Evolutionary conservation across 2,329 filamentous ascomycete genomes (phyloP).

Genomic region (Monilinia laxa): DNA sequence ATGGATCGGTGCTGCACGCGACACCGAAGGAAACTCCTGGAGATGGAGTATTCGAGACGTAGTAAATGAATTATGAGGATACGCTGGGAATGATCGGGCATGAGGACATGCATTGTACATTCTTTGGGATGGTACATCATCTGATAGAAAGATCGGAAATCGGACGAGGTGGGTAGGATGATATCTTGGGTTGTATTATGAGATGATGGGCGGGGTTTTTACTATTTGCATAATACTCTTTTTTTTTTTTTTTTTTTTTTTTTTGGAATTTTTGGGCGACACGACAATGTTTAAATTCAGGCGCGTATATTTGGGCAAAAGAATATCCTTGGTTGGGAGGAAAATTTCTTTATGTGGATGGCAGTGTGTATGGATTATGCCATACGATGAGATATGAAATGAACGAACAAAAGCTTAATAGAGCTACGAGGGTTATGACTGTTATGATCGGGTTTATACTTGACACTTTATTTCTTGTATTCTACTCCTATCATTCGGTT

Average conservation of each 20-base stretch:
- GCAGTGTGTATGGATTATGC: neutral
- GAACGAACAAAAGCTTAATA: constrained; percentile 22
- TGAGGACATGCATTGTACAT: constrained; percentile 20
- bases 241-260: neutral
- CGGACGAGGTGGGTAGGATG: constrained; percentile 14
- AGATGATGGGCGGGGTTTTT: constrained; percentile 14
- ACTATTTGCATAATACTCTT: constrained; percentile 21
- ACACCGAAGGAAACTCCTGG: constrained; percentile 62
- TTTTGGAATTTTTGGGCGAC: constrained; percentile 8
- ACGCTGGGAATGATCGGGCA: constrained; percentile 6
- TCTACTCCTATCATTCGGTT: constrained; percentile 24
- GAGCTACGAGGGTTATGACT: constrained; percentile 23
- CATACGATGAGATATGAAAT: constrained; percentile 14
- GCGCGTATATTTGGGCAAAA: constrained; percentile 18
- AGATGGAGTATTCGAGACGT: constrained; percentile 73
- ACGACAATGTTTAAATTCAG: neutral
- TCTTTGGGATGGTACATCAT: constrained; percentile 23
- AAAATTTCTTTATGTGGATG: neutral
- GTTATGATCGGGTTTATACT: constrained; percentile 23
- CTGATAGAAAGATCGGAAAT: constrained; percentile 12
- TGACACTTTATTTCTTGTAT: constrained; percentile 22
- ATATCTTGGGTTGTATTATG: constrained; percentile 23
- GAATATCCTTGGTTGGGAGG: constrained; percentile 9
- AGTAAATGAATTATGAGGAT: constrained; percentile 41
- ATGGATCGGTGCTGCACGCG: constrained; percentile 65